phyloP scores from a whole-genome alignment of 768 basidiomycete genomes.

The Lentinula aciculospora region DNA sequence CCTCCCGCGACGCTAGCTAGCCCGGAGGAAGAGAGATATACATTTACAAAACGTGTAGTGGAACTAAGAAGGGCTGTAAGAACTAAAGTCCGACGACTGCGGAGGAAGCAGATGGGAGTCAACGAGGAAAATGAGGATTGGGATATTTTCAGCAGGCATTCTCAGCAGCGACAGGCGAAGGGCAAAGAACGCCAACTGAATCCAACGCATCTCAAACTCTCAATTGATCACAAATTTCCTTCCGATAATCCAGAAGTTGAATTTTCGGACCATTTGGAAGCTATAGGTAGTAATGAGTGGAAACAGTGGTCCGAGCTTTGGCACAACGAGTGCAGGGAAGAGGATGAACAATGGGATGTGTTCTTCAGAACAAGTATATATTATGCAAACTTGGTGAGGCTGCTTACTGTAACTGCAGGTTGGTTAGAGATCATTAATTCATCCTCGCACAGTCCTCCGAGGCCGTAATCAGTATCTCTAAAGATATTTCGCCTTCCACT shows the following conservation, averaged over 20 bases:
- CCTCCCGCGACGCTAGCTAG: constrained; percentile 13
- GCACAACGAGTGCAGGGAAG: constrained; percentile 26
- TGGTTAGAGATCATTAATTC: constrained; percentile 7
- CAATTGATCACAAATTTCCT: background rate
- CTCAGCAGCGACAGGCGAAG: background rate
- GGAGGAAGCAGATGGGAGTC: background rate
- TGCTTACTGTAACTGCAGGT: background rate
- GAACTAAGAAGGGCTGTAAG: constrained; percentile 45
- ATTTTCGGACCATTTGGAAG: background rate
- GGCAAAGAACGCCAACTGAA: constrained; percentile 19
- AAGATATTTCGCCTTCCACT: constrained; percentile 70
- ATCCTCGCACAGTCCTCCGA: constrained; percentile 57
- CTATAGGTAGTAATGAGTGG: background rate
- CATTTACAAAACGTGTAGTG: constrained; percentile 67
- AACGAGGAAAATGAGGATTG: background rate
- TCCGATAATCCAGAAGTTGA: background rate
- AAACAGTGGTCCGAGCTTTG: background rate
- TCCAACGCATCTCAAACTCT: constrained; percentile 31
- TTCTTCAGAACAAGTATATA: constrained; percentile 78
- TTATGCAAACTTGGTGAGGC: constrained; percentile 76
- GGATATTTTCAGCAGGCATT: background rate
- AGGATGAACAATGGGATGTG: constrained; percentile 64
- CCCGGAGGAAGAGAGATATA: constrained; percentile 76
- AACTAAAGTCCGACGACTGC: background rate
- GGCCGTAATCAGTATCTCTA: constrained; percentile 68